These are phyloP conservation scores for Stentor roeselii DNA, from an alignment of 73 alveolate species.

Conservation along the genomic window DNA sequence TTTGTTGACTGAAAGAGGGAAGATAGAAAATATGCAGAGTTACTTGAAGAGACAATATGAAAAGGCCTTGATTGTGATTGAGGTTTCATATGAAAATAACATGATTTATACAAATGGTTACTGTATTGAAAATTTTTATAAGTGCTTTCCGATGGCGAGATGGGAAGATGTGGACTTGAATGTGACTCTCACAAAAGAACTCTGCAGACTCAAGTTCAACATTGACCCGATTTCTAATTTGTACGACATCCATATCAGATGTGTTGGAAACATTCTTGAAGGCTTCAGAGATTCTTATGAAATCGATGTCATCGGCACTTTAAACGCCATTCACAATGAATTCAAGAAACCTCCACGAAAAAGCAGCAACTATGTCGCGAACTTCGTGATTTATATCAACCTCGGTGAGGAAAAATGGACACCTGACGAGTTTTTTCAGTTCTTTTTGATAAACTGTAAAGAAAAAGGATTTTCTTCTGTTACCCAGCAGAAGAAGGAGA, in stretches of 20 bases:
- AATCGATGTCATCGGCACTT: not conserved
- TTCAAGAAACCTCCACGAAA: not conserved
- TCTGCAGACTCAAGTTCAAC: not conserved
- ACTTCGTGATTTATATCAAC: not conserved
- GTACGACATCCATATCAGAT: not conserved
- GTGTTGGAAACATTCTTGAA: not conserved
- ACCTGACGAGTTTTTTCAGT: not conserved
- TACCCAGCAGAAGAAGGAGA: not conserved
- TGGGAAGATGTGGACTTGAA: not conserved
- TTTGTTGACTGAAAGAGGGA: not conserved
- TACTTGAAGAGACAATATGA: not conserved
- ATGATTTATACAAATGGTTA: slow-evolving; percentile 14
- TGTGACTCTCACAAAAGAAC: not conserved
- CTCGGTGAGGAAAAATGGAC: not conserved
- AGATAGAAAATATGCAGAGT: not conserved
- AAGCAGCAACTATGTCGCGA: not conserved
- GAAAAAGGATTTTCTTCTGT: not conserved
- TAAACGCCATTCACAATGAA: not conserved
- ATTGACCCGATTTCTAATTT: not conserved
- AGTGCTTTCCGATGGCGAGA: not conserved
- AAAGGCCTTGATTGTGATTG: not conserved
- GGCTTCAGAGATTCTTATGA: not conserved
- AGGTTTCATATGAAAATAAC: not conserved
- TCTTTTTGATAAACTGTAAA: not conserved
- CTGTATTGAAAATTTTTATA: not conserved